Evolutionary conservation across 768 basidiomycete species (phyloP), one percentile per base, ranked within the genome.

Genomic region (Boletales sp.): DNA sequence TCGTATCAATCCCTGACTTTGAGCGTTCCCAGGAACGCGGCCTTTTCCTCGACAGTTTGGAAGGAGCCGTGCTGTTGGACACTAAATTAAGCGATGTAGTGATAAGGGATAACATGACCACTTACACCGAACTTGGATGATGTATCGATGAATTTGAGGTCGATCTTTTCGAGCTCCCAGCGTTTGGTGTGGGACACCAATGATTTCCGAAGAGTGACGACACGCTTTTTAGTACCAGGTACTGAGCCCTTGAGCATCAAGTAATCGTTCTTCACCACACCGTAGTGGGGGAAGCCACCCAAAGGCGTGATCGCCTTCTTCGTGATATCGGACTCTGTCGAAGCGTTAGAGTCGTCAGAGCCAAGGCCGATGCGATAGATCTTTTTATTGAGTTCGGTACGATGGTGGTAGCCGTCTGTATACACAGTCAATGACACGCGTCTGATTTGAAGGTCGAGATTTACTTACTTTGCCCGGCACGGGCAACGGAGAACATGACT

Each of bases 401-500:
- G 90, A 77, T 97, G 94, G 63, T 93, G 92, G 76, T 93, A 94
- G 57, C 92, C 92, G 68, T 94, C 89, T 91, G 54, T n/a, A 51
- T 8, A 55, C 24, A 27, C 15, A 49, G 45, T 61, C 34, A 34
- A 49, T 24, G 10, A 52, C n/a, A 39, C 43, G 12, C 15, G 14
- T 17, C 21, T 40, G 2, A 39, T 18, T 18, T 30, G 12, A 41
- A 43, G 32, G 30, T 45, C 21, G 17, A 51, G 43, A 36, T 66
- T 51, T 38, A 79, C 91, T 62, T 71, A 92, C 89, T 90, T 88
- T 97, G 95, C 90, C 97, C 97, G 61, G 97, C 94, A 80, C 97
- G 94, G 54, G 94, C 97, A 63, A 99, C 97, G n/a, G 94, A 94
- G 85, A 93, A 98, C 95, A 98, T 98, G 83, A 99, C 97, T 77